Evolutionary conservation across 2,329 filamentous ascomycete genomes (phyloP).

Genomic region (Monilinia polystroma): DNA sequence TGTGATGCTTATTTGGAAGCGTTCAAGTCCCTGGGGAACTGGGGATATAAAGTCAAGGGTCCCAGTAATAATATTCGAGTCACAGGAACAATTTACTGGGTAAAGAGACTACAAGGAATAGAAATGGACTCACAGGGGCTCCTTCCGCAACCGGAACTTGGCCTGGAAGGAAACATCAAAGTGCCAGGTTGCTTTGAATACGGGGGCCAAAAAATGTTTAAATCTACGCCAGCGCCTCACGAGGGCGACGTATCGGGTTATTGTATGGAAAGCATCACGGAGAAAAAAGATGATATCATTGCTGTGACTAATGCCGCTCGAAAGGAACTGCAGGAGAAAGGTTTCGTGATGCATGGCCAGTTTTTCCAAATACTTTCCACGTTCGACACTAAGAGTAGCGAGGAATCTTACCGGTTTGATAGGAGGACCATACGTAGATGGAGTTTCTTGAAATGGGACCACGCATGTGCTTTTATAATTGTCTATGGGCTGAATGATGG

Average conservation of each 20-base stretch:
- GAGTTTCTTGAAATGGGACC: background rate
- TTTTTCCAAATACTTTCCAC: background rate
- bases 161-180: background rate
- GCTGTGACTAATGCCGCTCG: background rate
- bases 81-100: background rate
- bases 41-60: background rate
- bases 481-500: no score
- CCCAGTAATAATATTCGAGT: background rate
- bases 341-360: background rate
- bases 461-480: background rate
- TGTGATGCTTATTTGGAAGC: background rate
- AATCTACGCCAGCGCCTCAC: background rate
- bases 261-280: background rate
- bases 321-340: background rate
- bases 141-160: no score
- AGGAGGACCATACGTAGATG: background rate
- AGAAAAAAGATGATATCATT: background rate
- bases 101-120: background rate
- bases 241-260: background rate
- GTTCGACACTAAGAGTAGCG: background rate
- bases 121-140: fast-evolving
- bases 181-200: no score
- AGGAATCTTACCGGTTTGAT: background rate
- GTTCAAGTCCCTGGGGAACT: background rate
- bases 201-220: background rate